Conservation (phyloP, 106 monocot genomes). For the Agapanthus africanus region DNA sequence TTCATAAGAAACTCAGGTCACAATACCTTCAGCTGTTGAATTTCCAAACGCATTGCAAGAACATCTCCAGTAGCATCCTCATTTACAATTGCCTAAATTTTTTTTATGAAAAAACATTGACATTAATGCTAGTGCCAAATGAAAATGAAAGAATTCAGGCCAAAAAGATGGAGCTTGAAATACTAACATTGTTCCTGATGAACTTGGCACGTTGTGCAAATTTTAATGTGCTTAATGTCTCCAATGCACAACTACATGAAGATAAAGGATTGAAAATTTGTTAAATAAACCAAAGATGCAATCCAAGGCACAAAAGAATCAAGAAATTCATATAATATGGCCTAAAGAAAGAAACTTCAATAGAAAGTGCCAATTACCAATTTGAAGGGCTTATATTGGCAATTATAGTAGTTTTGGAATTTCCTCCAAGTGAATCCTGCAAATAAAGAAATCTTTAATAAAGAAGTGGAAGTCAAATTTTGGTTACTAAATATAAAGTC, state of each 20-base stretch:
- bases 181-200: slow-evolving; percentile 84
- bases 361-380: slow-evolving; percentile 43
- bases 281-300: background rate
- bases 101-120: background rate
- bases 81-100: slow-evolving; percentile 71
- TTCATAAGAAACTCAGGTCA: background rate
- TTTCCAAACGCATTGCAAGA: slow-evolving; percentile 70
- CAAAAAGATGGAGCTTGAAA: background rate
- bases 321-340: slow-evolving; percentile 2
- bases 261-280: slow-evolving; percentile 6
- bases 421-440: slow-evolving; percentile 95
- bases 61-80: slow-evolving; percentile 98
- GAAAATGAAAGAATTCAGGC: background rate
- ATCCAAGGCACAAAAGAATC: background rate
- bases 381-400: slow-evolving; percentile 99
- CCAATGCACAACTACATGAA: slow-evolving; percentile 58
- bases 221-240: slow-evolving; percentile 94
- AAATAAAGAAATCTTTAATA: background rate
- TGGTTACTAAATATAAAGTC: background rate
- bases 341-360: background rate
- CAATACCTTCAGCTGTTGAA: slow-evolving; percentile 84
- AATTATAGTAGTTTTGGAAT: slow-evolving; percentile 95
- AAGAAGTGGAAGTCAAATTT: background rate
- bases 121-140: background rate
- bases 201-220: slow-evolving; percentile 97